Base-by-base conservation (phyloP, 257 asterid species). In the Primulina huaijiensis region DNA sequence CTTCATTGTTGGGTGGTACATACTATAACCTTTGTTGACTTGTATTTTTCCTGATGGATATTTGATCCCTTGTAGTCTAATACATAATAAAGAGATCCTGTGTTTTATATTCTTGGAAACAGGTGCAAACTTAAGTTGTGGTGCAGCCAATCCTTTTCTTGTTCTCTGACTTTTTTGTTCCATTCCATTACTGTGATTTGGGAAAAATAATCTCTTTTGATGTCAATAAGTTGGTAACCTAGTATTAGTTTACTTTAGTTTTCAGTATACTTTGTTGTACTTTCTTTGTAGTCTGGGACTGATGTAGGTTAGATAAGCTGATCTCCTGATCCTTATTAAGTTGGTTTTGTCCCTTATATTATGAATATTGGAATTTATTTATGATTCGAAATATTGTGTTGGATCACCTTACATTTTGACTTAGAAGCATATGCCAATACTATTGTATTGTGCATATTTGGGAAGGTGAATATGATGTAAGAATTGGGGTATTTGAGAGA, bases 271-370 rank as follows among this genome's bases (percentile, higher is more conserved):
- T 58, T 43, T 57, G 37, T 7, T 43, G 8, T 50, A 27, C 61
- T 31, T 12, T 71, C 33, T 37, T 33, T 25, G 17, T 23, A 11
- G 21, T 50, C 57, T 50, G 20, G 20, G 25, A 67, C 34, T 20
- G 50, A 64, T 25, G 17, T 50, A 55, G 55, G 50, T 62, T 64
- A 38, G 40, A 69, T 57, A 11, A 29, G 52, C 9, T 10, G 50
- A 9, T 20, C 27, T 65, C 46, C 57, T 19, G 50, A 33, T 67
- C 17, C 52, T 73, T 64, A 37, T 60, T 65, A 70, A 59, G 29
- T 70, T 65, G 60, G 11, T 60, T 53, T 21, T 65, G 62, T 19
- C 34, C 69, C 8, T 57, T 67, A 52, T 65, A 11, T 58, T 17
- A 20, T 23, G 68, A 37, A 43, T 55, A 8, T n/a, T 63, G 64